phyloP scores from a whole-genome alignment of 2,329 filamentous ascomycete species.

The Microsporum canis region DNA sequence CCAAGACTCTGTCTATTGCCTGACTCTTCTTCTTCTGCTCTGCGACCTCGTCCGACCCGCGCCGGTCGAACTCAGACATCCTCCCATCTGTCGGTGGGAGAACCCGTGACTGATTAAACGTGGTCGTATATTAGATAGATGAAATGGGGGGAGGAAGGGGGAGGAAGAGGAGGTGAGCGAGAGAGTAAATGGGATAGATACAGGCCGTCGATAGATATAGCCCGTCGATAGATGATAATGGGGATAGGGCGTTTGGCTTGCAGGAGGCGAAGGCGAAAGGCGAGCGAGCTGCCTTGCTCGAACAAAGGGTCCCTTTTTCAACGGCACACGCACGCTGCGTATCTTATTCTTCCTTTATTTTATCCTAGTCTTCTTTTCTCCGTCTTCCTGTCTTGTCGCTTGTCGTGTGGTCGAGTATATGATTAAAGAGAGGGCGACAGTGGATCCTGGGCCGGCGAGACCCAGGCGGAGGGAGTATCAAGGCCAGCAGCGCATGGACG shows the following conservation, averaged over 20 bases:
- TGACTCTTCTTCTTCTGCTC: conserved; percentile 95
- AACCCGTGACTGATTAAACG: neutral
- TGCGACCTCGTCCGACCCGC: conserved; percentile 58
- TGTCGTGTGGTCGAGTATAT: neutral
- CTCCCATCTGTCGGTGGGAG: no score
- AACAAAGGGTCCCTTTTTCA: no score
- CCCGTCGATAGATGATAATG: no score
- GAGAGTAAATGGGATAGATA: no score
- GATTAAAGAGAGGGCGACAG: neutral
- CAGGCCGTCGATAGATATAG: no score
- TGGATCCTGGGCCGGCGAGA: neutral
- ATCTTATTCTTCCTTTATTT: no score
- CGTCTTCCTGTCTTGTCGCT: no score
- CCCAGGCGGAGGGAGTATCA: neutral
- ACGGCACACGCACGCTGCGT: no score
- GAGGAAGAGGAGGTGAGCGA: neutral
- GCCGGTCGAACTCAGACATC: conserved; percentile 62
- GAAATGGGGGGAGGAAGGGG: neutral
- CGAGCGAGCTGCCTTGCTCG: no score
- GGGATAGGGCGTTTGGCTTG: no score
- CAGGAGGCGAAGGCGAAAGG: no score
- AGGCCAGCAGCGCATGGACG: neutral
- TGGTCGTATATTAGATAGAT: neutral
- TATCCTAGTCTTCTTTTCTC: neutral
- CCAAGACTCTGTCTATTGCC: conserved; percentile 83